phyloP scores from a whole-genome alignment of 2,329 filamentous ascomycete genomes.

The Gaeumannomyces sp. region DNA sequence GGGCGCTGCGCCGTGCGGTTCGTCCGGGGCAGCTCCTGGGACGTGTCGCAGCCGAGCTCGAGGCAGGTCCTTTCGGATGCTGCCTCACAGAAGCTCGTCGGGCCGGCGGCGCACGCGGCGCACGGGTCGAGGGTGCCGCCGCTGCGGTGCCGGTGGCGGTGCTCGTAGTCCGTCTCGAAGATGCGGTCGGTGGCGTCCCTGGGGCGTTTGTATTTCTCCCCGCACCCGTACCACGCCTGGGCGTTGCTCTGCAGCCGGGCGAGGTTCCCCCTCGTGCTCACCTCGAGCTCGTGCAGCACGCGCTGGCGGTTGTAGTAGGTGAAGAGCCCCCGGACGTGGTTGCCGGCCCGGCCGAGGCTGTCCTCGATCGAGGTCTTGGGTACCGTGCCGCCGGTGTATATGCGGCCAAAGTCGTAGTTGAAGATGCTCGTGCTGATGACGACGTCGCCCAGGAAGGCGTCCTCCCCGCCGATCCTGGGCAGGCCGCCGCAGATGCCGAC shows the following conservation, averaged over 20 bases:
- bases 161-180: not conserved
- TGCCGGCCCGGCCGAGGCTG: not conserved
- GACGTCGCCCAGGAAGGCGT: slow-evolving; percentile 23
- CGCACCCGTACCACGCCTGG: not conserved
- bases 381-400: not conserved
- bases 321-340: not conserved
- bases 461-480: slow-evolving; percentile 13
- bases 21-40: not conserved
- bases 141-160: not conserved
- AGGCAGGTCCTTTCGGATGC: too few relatives aligned
- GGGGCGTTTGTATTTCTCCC: not conserved
- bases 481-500: slow-evolving; percentile 20
- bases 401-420: slow-evolving; percentile 24
- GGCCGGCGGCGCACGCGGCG: too few relatives aligned
- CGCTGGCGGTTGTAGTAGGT: not conserved
- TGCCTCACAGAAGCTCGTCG: too few relatives aligned
- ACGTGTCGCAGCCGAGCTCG: not conserved
- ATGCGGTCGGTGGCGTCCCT: not conserved
- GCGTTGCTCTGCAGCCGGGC: not conserved
- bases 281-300: not conserved
- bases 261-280: not conserved
- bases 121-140: too few relatives aligned
- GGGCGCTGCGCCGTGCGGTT: too few relatives aligned
- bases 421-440: slow-evolving; percentile 24
- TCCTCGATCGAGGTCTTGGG: not conserved